Percentiles rank a stretch among this genome's conserved stretches.
Conservation (phyloP, 208 protist species). For the Trypanosoma theileri region DNA sequence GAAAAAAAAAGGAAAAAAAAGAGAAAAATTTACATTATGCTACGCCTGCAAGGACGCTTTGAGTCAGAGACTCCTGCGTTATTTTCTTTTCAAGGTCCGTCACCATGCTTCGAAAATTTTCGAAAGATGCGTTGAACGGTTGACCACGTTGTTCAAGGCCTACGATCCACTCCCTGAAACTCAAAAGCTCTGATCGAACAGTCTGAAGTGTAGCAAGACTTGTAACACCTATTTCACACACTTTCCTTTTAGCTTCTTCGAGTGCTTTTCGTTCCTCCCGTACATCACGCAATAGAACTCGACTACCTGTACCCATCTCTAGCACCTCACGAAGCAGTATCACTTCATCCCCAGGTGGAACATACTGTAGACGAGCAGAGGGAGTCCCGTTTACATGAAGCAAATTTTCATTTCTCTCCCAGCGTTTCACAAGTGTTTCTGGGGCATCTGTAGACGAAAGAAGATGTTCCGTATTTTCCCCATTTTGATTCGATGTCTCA, state of each 20-base stretch:
- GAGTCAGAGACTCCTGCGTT: background rate
- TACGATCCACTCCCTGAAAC: conserved; percentile 38
- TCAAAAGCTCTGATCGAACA: conserved; percentile 37
- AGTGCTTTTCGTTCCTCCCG: conserved; percentile 34
- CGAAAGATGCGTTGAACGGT: conserved; percentile 44
- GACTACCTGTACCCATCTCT: conserved; percentile 68
- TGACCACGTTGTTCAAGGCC: conserved; percentile 27
- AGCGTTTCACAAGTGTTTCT: conserved; percentile 39
- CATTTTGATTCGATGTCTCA: conserved; percentile 2
- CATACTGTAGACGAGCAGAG: conserved; percentile 51
- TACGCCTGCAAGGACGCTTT: background rate
- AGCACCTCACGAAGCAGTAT: conserved; percentile 69
- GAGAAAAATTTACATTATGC: conserved; percentile 9
- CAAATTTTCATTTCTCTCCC: conserved; percentile 39
- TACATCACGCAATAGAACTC: conserved; percentile 57
- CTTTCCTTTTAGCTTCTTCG: conserved; percentile 19
- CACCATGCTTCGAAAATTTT: conserved; percentile 27
- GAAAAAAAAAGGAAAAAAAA: conserved; percentile 11
- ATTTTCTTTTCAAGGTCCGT: background rate
- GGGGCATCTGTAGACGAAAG: conserved; percentile 7
- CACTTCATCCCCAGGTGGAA: conserved; percentile 66
- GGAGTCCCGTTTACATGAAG: conserved; percentile 33
- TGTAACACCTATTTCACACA: conserved; percentile 29
- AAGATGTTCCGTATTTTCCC: background rate
- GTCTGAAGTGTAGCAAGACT: conserved; percentile 26